A percentile compares a stretch with the other conserved stretches of the same genome.
Conservation (phyloP, 768 basidiomycete species). For the Leccinum subgranulosum region DNA sequence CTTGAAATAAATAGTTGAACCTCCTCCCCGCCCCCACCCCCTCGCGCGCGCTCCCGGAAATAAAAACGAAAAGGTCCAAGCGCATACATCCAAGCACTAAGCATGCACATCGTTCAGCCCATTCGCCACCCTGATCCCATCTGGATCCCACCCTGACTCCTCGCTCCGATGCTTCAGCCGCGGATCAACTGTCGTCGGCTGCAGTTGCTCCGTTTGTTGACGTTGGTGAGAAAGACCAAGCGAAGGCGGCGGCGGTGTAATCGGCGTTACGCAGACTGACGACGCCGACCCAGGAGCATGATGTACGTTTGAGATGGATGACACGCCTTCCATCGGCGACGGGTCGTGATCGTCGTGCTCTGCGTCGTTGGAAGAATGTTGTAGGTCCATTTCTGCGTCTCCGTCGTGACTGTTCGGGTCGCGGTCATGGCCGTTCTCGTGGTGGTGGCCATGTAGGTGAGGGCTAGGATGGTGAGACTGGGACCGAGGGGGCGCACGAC, state of each 20-base stretch:
- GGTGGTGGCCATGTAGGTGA: not conserved
- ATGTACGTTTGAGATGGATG: conserved; percentile 5
- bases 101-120: conserved; percentile 18
- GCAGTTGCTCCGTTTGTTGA: conserved; percentile 8
- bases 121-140: conserved; percentile 13
- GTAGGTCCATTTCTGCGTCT: conserved; percentile 21
- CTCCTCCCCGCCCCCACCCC: not conserved
- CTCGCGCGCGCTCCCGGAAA: not conserved
- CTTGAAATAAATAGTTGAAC: conserved; percentile 17
- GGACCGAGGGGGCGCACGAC: not conserved
- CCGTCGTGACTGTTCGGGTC: not conserved
- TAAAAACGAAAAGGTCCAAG: not conserved
- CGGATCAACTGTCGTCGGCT: conserved; percentile 20
- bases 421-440: not conserved
- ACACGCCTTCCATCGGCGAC: conserved; percentile 34
- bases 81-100: conserved; percentile 1
- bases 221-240: not conserved
- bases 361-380: conserved; percentile 29
- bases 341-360: conserved; percentile 28
- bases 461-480: too few relatives aligned
- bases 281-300: conserved; percentile 20
- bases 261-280: conserved; percentile 30
- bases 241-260: conserved; percentile 32
- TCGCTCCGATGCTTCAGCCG: conserved; percentile 30
- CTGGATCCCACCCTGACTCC: conserved; percentile 27